Conservation (phyloP, 169 alveolate species). For the Plasmodium malariae region DNA sequence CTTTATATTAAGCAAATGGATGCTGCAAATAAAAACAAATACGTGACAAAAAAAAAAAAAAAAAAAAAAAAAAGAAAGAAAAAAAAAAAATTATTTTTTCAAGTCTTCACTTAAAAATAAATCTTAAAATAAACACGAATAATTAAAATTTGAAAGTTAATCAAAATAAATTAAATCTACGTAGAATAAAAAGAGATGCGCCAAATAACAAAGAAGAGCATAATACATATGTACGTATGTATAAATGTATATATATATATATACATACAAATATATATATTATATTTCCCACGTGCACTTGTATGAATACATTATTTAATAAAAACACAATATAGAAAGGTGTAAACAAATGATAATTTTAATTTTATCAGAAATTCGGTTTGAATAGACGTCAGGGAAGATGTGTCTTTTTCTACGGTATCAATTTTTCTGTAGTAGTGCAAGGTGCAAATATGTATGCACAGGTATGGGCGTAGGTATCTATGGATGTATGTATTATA, state of each 20-base stretch:
- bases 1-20: background rate
- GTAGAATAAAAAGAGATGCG: background rate
- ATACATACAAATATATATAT: background rate
- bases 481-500: background rate
- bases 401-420: too few species aligned
- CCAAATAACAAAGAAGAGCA: background rate
- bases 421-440: too few species aligned
- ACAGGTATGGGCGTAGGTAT: background rate
- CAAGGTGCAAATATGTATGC: background rate
- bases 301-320: background rate
- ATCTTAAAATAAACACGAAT: constrained; percentile 12
- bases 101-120: constrained; percentile 25
- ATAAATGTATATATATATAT: too few species aligned
- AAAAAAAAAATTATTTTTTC: constrained; percentile 17
- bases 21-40: background rate
- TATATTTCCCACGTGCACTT: background rate
- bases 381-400: too few species aligned
- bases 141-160: background rate
- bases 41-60: constrained; percentile 1
- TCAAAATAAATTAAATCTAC: background rate
- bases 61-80: constrained; percentile 4
- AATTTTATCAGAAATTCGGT: too few species aligned
- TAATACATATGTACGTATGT: too few species aligned
- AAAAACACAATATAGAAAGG: too few species aligned
- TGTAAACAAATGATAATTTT: too few species aligned